Conservation (phyloP, 768 basidiomycete species). For the Serpula lacrymans region DNA sequence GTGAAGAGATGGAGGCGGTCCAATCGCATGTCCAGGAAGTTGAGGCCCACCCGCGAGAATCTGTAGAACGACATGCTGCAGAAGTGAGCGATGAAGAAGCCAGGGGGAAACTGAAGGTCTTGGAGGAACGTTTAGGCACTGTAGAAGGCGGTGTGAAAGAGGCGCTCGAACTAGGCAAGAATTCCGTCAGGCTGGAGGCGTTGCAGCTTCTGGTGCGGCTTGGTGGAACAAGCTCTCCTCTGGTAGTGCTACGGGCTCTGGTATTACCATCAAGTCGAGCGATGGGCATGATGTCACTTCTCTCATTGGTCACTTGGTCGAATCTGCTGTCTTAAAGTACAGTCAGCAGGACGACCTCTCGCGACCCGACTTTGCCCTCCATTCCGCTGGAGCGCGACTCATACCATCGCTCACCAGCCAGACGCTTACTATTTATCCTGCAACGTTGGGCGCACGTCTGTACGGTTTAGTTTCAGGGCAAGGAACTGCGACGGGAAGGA, state of each 20-base stretch:
- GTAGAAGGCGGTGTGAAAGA: slow-evolving; percentile 69
- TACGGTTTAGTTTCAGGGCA: slow-evolving; percentile 58
- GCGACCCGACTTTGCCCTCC: slow-evolving; percentile 81
- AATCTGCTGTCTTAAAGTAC: slow-evolving; percentile 63
- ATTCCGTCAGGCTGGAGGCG: slow-evolving; percentile 30
- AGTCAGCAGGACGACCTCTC: slow-evolving; percentile 76
- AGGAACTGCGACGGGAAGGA: slow-evolving; percentile 64
- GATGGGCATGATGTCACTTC: slow-evolving; percentile 73
- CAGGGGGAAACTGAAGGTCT: slow-evolving; percentile 43
- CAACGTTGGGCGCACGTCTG: slow-evolving; percentile 44
- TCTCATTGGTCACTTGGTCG: slow-evolving; percentile 73
- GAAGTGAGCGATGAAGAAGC: slow-evolving; percentile 50
- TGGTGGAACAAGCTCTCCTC: slow-evolving; percentile 73
- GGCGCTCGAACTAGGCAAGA: slow-evolving; percentile 65
- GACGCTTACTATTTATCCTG: slow-evolving; percentile 67
- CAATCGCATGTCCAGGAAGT: slow-evolving; percentile 38
- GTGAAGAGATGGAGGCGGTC: slow-evolving; percentile 53
- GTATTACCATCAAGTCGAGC: slow-evolving; percentile 63
- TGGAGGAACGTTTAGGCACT: slow-evolving; percentile 61
- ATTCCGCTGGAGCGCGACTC: slow-evolving; percentile 75
- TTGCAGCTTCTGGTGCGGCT: slow-evolving; percentile 38
- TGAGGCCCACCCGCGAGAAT: slow-evolving; percentile 18
- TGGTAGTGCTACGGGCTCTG: slow-evolving; percentile 38
- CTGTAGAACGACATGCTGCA: slow-evolving; percentile 11
- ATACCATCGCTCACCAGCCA: slow-evolving; percentile 81